Percentiles rank a stretch among this genome's conserved stretches.
phyloP scores from a whole-genome alignment of 2,329 filamentous ascomycete genomes.

The Sarocladiaceae sp. region DNA sequence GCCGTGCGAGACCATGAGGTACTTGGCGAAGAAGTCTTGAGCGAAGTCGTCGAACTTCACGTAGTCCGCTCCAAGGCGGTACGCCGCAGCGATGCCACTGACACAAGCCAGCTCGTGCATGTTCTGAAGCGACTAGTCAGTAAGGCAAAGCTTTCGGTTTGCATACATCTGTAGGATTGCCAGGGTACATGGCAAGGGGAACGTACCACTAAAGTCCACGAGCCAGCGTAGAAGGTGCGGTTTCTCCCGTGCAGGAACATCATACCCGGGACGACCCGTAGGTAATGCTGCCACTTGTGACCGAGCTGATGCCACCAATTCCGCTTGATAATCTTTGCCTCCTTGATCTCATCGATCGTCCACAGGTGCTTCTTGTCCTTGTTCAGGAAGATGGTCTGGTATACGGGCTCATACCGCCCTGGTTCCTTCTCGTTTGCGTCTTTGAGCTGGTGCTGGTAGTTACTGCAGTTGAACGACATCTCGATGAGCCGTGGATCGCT shows the following conservation, averaged over 20 bases:
- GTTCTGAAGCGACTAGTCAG: constrained; percentile 39
- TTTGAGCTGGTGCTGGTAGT: constrained; percentile 68
- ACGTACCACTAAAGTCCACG: constrained; percentile 62
- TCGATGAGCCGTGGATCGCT: constrained; percentile 52
- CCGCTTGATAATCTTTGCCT: constrained; percentile 52
- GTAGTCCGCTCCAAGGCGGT: constrained; percentile 61
- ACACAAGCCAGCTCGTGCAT: constrained; percentile 67
- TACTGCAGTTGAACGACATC: constrained; percentile 70
- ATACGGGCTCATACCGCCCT: constrained; percentile 50
- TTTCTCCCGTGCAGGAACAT: constrained; percentile 64
- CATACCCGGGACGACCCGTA: constrained; percentile 62
- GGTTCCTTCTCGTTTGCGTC: constrained; percentile 17
- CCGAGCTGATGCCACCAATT: constrained; percentile 66
- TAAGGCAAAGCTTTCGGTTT: not conserved
- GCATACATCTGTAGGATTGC: not conserved
- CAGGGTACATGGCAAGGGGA: not conserved
- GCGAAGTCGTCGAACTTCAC: constrained; percentile 50
- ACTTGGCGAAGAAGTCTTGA: constrained; percentile 40
- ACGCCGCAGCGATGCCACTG: constrained; percentile 64
- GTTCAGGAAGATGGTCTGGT: constrained; percentile 64
- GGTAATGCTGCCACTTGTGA: constrained; percentile 57
- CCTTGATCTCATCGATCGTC: constrained; percentile 53
- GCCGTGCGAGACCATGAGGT: constrained; percentile 38
- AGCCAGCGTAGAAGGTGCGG: constrained; percentile 56
- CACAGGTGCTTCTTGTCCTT: constrained; percentile 49